A percentile compares a stretch with the other conserved stretches of the same genome.
These are phyloP conservation scores for Rhodotorula sp. DNA, from an alignment of 1,284 basidiomycete genomes.

Conservation along the genomic window DNA sequence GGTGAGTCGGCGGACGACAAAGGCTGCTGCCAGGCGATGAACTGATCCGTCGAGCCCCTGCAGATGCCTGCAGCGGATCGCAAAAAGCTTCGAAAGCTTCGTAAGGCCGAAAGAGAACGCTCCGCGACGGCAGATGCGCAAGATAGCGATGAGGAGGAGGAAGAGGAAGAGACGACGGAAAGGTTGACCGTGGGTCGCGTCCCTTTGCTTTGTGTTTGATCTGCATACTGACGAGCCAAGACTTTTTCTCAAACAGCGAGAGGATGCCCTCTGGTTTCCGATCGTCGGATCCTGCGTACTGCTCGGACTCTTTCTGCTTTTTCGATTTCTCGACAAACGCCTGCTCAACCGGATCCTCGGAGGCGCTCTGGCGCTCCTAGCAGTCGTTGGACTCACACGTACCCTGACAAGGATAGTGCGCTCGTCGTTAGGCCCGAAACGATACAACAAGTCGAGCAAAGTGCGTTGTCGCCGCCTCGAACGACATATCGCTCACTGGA, in stretches of 20 bases:
- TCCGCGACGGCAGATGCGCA: not conserved
- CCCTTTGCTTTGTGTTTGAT: not conserved
- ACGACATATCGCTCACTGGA: not conserved
- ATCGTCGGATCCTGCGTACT: conserved; percentile 61
- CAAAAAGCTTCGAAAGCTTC: conserved; percentile 1
- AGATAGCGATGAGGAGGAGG: conserved; percentile 24
- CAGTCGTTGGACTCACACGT: conserved; percentile 34
- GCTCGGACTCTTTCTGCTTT: conserved; percentile 64
- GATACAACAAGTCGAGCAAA: conserved; percentile 58
- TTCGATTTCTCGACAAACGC: conserved; percentile 66
- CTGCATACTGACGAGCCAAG: not conserved
- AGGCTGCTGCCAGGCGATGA: not conserved
- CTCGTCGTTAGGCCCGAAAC: not conserved
- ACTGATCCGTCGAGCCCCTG: not conserved
- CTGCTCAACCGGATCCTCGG: conserved; percentile 67
- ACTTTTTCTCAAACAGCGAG: not conserved
- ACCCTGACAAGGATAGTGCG: conserved; percentile 52
- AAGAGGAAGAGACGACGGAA: conserved; percentile 34
- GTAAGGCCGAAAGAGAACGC: conserved; percentile 1
- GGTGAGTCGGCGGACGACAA: conserved; percentile 10
- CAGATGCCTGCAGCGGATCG: conserved; percentile 35
- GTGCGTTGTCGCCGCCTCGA: conserved; percentile 51
- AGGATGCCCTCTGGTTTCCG: conserved; percentile 60
- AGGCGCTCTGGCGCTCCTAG: conserved; percentile 39
- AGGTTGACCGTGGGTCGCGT: conserved; percentile 15